phyloP scores from a whole-genome alignment of 352 stramenopile species.

The Halophytophthora batemanensis region DNA sequence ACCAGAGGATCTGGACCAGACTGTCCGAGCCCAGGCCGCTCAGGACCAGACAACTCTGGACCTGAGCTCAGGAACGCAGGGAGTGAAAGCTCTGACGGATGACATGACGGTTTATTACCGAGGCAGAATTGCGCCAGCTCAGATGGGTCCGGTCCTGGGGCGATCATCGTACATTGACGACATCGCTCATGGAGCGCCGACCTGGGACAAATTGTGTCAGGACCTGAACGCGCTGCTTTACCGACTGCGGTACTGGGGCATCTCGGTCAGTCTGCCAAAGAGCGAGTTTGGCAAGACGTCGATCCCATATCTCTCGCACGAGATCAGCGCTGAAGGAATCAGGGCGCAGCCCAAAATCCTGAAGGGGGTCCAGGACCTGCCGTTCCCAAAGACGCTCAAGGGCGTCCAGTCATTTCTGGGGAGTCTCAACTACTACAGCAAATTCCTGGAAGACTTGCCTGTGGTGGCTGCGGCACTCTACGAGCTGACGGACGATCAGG shows the following conservation, averaged over 20 bases:
- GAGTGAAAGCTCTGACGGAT: too few relatives aligned
- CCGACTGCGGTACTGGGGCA: slow-evolving; percentile 11
- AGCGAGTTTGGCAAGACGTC: slow-evolving; percentile 12
- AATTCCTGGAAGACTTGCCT: slow-evolving; percentile 17
- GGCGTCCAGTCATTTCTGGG: slow-evolving; percentile 20
- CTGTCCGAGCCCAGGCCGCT: too few relatives aligned
- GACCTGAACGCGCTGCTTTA: slow-evolving; percentile 9
- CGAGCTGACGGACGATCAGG: slow-evolving; percentile 3
- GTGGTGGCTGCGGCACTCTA: slow-evolving; percentile 12
- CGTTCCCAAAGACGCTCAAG: slow-evolving; percentile 7
- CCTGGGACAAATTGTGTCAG: slow-evolving; percentile 13
- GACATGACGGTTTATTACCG: too few relatives aligned
- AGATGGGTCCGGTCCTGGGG: slow-evolving; percentile 1
- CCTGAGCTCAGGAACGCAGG: too few relatives aligned
- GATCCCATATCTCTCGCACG: slow-evolving; percentile 18
- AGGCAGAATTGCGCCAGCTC: too few relatives aligned
- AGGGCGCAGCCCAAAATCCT: slow-evolving; percentile 15
- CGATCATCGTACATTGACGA: slow-evolving; percentile 28
- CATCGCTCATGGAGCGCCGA: slow-evolving; percentile 7
- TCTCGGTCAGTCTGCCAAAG: slow-evolving; percentile 27
- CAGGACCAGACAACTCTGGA: too few relatives aligned
- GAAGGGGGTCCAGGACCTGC: neutral
- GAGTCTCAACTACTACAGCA: slow-evolving; percentile 19
- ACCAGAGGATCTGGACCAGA: too few relatives aligned
- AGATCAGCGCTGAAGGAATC: slow-evolving; percentile 1